Evolutionary conservation across 192 early-diverging fungal genomes (phyloP).

Genomic region (Backusella luteola): DNA sequence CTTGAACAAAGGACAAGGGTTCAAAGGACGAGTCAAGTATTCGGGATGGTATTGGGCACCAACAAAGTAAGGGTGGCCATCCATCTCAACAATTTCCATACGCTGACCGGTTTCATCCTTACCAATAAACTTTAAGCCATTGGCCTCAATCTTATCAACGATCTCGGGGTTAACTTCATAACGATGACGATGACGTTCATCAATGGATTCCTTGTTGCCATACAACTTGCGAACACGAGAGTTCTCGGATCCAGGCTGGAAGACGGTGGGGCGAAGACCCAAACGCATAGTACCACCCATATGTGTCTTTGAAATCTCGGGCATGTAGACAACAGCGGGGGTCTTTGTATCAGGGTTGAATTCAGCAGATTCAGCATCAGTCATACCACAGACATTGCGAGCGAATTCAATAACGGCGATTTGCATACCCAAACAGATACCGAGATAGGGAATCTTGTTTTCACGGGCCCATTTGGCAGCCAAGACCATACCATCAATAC

Average conservation of each 20-base stretch:
- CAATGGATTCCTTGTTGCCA: constrained; percentile 49
- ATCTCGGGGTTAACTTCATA: constrained; percentile 96
- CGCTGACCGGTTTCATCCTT: constrained; percentile 93
- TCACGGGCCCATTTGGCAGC: constrained; percentile 97
- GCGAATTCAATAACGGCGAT: constrained; percentile 97
- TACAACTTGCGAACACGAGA: constrained; percentile 72
- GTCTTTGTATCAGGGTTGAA: constrained; percentile 68
- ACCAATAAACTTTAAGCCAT: constrained; percentile 89
- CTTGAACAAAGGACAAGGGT: constrained; percentile 88
- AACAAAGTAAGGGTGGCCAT: constrained; percentile 89
- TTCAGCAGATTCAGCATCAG: constrained; percentile 83
- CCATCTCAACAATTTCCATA: constrained; percentile 95
- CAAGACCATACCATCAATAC: constrained; percentile 92
- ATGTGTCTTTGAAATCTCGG: constrained; percentile 88
- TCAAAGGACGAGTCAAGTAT: constrained; percentile 91
- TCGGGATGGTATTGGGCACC: constrained; percentile 98
- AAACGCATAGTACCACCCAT: constrained; percentile 98
- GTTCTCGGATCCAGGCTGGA: constrained; percentile 61
- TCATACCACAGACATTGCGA: constrained; percentile 83
- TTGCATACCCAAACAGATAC: constrained; percentile 97
- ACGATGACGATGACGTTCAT: constrained; percentile 95
- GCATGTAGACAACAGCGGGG: constrained; percentile 92
- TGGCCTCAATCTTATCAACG: constrained; percentile 70
- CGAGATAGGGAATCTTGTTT: constrained; percentile 95
- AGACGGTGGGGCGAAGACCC: constrained; percentile 79